Base-by-base conservation (phyloP, 495 filamentous ascomycete genomes). In the Bathelium albidoporum region DNA sequence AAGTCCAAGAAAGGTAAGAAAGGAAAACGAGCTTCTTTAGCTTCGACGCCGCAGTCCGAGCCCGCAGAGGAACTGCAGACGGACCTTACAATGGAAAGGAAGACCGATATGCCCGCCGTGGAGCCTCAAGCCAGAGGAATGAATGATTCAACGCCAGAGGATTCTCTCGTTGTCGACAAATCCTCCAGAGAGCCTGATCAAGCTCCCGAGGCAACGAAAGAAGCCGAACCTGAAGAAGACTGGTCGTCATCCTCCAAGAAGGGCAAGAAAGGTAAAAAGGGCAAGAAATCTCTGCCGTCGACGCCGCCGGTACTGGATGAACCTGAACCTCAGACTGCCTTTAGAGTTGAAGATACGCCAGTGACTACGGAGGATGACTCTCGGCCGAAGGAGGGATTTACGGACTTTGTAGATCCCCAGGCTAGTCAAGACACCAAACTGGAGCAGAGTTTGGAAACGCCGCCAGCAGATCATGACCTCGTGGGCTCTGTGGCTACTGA, bases 181-280 rank as follows among this genome's bases (percentile, higher is more conserved):
- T 26, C 49, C 29, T 11, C 49, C 12, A 9, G 16, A 55, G 22
- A 29, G 20, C 20, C 49, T 28, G 49, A 16, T 9, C 22, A 26
- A 26, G 2, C 49, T 29, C 22, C 7, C 20, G 22, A 55, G 49
- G 29, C 24, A 24, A 12, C 24, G 10, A 29, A 55, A 16, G 49
- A 55, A 55, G 3, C n/a, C 28, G 58, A 60, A 36, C 5, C 31
- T 24, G 62, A 65, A 11, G 36, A 36, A 12, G 16, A 24, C n/a
- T 36, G 26, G 32, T 36, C 58, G 5, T 43, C 58, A 2, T 36
- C 24, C 4, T 22, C 45, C n/a, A 64, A 64, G 41, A 64, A 60
- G 26, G 62, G 58, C 34, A 64, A 64, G 62, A 64, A 64, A 34
- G 55, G 49, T 29, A 55, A 55, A 16, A 55, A 55, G 16, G 49